Evolutionary conservation across 306 rosid species (phyloP), one percentile per base, ranked within the genome.

Genomic region (Vicia sativa): DNA sequence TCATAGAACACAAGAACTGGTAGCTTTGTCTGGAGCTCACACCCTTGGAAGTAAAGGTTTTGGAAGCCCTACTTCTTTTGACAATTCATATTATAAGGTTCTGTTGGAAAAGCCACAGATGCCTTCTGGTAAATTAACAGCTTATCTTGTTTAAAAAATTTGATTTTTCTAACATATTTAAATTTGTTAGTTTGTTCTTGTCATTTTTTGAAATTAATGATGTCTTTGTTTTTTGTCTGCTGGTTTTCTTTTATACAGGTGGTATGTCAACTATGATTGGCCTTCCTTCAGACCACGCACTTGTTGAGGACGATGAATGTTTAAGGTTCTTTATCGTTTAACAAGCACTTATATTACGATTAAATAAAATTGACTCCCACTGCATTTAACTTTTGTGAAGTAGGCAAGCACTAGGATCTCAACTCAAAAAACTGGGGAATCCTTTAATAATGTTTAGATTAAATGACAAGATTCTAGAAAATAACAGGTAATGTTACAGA

Each of bases 11-110:
- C 89, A 81, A 57, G 96, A 93, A 67, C 92, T 93, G 29, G 96
- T 90, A 63, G 99, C 95, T 67, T 86, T 93, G 38, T 88, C 97
- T 38, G 99, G 97, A 81, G 99, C 97, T 62, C 97, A 93, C 78
- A 93, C 99, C 39, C 70, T 90, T 64, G 99, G 99, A 71, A 85
- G 81, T 67, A 93, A 90, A 86, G 99, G 95, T 71, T 93, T 93
- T 65, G 97, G 97, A 81, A 83, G 78, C 67, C 89, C 99, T 29
- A 74, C 70, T 43, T 80, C 87, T 57, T 93, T 93, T 79, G 99
- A 93, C 73, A 88, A 90, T 75, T 69, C 99, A 26, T 93, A 93
- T 83, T 93, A 88, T 74, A 86, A 82, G 83, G 84, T 90, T 79
- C 99, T 93, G 71, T 73, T 85, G 68, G 87, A 88, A 83, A 85